Conservation (phyloP, 2,329 filamentous ascomycete genomes). For the Chrysoporthe deuterocubensis region DNA sequence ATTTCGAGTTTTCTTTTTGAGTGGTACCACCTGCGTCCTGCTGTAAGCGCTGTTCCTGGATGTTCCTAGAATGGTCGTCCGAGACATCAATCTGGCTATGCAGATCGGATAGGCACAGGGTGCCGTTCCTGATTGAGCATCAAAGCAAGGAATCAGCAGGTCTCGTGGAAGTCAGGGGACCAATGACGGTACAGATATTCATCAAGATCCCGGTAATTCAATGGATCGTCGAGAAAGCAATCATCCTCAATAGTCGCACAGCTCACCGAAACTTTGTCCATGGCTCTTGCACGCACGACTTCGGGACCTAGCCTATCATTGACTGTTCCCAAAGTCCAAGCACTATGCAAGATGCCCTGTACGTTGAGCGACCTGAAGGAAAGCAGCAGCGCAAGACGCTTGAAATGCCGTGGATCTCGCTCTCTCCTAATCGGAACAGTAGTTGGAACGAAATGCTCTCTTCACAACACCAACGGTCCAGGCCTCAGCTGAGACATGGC, state of each 20-base stretch:
- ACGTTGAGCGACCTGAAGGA: background rate
- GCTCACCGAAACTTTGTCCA: background rate
- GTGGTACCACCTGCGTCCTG: background rate
- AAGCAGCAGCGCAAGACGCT: background rate
- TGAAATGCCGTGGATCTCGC: background rate
- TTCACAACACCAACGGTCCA: background rate
- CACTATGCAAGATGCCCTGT: no score
- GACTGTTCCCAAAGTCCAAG: background rate
- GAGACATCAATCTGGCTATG: background rate
- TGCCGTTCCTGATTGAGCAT: background rate
- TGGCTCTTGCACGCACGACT: background rate
- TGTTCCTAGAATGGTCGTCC: background rate
- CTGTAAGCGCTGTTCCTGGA: background rate
- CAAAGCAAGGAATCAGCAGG: background rate
- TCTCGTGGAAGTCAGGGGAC: background rate
- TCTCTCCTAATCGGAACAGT: background rate
- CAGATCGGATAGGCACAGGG: background rate
- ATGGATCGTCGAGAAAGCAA: background rate
- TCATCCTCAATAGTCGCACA: background rate
- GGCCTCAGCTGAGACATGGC: constrained; percentile 4
- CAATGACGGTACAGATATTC: background rate
- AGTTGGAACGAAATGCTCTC: background rate
- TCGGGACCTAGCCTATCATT: background rate
- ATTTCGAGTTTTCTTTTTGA: background rate
- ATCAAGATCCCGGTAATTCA: background rate